Conservation (phyloP, 179 eudicot species). For the Carnegiea gigantea region DNA sequence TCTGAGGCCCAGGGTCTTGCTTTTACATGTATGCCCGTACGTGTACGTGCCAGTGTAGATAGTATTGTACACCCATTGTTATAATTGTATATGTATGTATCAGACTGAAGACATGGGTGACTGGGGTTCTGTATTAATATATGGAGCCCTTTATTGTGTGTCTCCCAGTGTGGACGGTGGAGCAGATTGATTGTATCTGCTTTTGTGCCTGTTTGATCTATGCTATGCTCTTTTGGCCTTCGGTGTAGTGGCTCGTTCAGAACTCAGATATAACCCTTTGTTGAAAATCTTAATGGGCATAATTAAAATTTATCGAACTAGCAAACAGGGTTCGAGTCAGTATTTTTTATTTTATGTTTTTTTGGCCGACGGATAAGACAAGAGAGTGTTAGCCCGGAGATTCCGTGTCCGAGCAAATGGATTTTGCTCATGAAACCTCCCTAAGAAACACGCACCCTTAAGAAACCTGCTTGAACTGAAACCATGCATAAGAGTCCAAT, state of each 20-base stretch:
- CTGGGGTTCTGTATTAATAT: not conserved
- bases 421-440: too few relatives aligned
- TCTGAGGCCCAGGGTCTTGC: not conserved
- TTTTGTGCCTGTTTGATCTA: not conserved
- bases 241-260: not conserved
- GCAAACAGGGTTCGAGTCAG: not conserved
- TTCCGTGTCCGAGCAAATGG: too few relatives aligned
- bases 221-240: not conserved
- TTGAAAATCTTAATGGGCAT: not conserved
- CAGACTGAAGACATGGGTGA: not conserved
- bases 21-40: not conserved
- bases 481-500: too few relatives aligned
- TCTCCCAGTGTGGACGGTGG: not conserved
- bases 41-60: not conserved
- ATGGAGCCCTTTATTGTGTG: conserved; percentile 6
- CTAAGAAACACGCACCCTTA: too few relatives aligned
- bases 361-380: too few relatives aligned
- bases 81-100: conserved; percentile 1
- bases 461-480: too few relatives aligned
- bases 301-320: not conserved
- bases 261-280: too few relatives aligned
- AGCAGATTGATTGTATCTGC: not conserved
- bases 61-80: conserved; percentile 4
- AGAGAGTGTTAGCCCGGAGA: too few relatives aligned
- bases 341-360: too few relatives aligned